Evolutionary conservation across 768 basidiomycete species (phyloP), one percentile per base, ranked within the genome.

Genomic region (Trametes sanguinea): DNA sequence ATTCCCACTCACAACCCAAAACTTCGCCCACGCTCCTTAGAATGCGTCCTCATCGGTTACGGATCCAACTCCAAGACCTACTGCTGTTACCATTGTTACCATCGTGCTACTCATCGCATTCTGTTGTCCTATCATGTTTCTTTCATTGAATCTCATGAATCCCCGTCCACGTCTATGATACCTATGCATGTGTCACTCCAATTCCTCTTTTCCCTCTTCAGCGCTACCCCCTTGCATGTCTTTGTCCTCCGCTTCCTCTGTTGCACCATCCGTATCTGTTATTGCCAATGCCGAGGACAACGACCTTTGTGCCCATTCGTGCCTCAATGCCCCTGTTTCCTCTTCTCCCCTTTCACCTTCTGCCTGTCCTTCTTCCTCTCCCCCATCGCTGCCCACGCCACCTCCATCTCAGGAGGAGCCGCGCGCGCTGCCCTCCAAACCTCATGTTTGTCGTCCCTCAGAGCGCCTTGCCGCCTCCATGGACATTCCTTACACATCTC

Each of bases 31-130:
- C 52, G 66, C 1, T 68, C 70, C 0, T 14, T 64, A 4, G 68
- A 69, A 44, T 68, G 68, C 29, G 55, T 69, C 1, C 63, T 73
- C 3, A 64, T 73, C 17, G 70, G 73, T 9, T 74, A 72, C 43
- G 46, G 40, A 5, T 22, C 55, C 7, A 42, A 67, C 22, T 69
- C 73, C 1, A 71, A 72, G 50, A 61, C 65, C 4, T 73, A 72
- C 47, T 57, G 68, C 0, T 71, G 67, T 29, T 71, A 64, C 45
- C 62, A 74, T 33, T 48, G 39, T n/a, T n/a, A 22, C 22, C 22
- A 22, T 22, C 22, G 22, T 22, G 22, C 32, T 0, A 48, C 58
- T 16, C 37, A 54, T 30, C 51, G 59, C 6, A 44, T 67, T 17
- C n/a, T 65, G 7, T 6, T 40, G 1, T 65, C 69, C 11, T 61